These are phyloP conservation scores for Naematelia aurantialba DNA, from an alignment of 768 basidiomycete species.

Conservation along the genomic window DNA sequence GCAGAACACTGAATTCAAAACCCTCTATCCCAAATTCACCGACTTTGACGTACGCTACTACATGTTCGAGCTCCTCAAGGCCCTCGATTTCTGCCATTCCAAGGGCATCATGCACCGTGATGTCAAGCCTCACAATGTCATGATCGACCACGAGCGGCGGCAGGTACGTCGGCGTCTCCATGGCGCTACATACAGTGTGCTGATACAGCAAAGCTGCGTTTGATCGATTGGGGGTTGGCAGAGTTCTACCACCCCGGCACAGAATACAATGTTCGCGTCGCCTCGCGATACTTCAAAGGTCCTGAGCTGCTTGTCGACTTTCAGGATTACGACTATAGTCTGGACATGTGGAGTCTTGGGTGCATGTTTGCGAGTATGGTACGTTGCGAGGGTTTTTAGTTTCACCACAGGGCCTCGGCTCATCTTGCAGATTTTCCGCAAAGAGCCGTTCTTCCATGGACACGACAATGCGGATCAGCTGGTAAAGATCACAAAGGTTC, in stretches of 20 bases:
- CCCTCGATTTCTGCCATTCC: constrained; percentile 95
- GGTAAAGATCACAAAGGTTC: constrained; percentile 95
- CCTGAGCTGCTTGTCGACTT: constrained; percentile 95
- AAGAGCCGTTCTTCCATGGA: constrained; percentile 96
- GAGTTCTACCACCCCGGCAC: constrained; percentile 98
- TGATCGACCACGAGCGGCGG: constrained; percentile 97
- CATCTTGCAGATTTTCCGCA: constrained; percentile 79
- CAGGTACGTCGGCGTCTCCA: too few species aligned
- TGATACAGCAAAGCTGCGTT: constrained; percentile 62
- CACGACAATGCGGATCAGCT: constrained; percentile 98
- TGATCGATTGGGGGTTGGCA: constrained; percentile 98
- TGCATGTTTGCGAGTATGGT: constrained; percentile 99
- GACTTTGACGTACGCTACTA: constrained; percentile 95
- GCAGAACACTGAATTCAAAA: constrained; percentile 90
- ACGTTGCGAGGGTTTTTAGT: constrained; percentile 26
- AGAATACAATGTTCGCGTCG: constrained; percentile 96
- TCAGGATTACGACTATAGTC: constrained; percentile 95
- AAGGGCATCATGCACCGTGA: constrained; percentile 99
- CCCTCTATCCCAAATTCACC: constrained; percentile 88
- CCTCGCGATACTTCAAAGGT: constrained; percentile 96
- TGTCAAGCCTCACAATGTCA: constrained; percentile 98
- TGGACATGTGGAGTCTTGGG: constrained; percentile 98
- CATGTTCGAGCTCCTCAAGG: constrained; percentile 95
- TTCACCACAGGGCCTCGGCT: neutral
- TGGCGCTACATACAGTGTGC: neutral